phyloP scores from a whole-genome alignment of 75 land plant genomes.

The Cunninghamia lanceolata region DNA sequence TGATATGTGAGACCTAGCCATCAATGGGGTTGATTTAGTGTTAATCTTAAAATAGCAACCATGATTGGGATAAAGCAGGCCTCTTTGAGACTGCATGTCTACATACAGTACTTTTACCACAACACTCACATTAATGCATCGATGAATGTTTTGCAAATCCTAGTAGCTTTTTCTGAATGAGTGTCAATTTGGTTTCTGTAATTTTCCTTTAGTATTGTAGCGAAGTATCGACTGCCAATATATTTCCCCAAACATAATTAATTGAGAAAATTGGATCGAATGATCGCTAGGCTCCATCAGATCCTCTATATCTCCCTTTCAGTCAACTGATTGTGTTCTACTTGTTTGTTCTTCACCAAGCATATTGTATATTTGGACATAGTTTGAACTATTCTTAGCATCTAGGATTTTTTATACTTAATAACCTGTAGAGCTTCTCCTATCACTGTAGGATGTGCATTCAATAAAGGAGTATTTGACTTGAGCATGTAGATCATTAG shows the following conservation, averaged over 20 bases:
- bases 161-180: neutral
- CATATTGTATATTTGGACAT: neutral
- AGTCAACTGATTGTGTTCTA: neutral
- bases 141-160: neutral
- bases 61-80: no score
- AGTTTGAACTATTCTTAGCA: slow-evolving; percentile 3
- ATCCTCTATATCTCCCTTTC: neutral
- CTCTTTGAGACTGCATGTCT: no score
- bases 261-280: neutral
- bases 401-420: neutral
- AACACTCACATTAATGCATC: neutral
- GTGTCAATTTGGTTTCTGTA: neutral
- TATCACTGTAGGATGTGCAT: neutral
- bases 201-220: neutral
- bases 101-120: no score
- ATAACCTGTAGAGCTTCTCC: neutral
- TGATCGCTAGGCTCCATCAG: neutral
- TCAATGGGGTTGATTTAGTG: no score
- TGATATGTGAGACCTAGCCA: no score
- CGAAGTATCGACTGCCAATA: neutral
- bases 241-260: neutral
- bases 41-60: no score
- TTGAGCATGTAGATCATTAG: neutral
- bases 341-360: neutral
- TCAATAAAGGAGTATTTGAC: neutral